phyloP scores from a whole-genome alignment of 1,139 yeast genomes.

The Suhomyces guaymorum region DNA sequence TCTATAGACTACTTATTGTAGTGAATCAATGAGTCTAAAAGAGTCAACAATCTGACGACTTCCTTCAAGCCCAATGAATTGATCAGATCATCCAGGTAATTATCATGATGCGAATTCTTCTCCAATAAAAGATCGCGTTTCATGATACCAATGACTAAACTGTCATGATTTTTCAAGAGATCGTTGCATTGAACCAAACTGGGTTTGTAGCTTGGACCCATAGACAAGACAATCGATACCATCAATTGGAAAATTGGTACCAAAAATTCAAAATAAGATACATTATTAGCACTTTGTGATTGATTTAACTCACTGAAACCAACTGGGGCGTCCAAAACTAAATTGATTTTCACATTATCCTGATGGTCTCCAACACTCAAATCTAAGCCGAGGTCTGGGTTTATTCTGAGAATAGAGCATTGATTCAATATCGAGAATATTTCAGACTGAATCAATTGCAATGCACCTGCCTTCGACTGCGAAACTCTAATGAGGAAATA shows the following conservation, averaged over 20 bases:
- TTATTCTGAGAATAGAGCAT: constrained; percentile 61
- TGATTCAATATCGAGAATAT: constrained; percentile 61
- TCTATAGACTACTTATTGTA: constrained; percentile 9
- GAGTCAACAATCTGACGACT: constrained; percentile 56
- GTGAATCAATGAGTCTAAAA: constrained; percentile 55
- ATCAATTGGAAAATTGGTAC: constrained; percentile 79
- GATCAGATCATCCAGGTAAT: constrained; percentile 23
- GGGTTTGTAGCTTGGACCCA: constrained; percentile 75
- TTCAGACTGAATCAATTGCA: constrained; percentile 72
- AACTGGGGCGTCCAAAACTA: constrained; percentile 55
- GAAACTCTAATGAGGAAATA: constrained; percentile 74
- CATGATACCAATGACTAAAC: constrained; percentile 64
- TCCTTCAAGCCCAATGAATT: constrained; percentile 42
- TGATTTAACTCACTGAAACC: constrained; percentile 28
- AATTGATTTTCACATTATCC: constrained; percentile 34
- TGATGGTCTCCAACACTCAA: constrained; percentile 28
- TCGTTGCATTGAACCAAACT: constrained; percentile 57
- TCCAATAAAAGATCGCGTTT: constrained; percentile 62
- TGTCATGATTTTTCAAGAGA: constrained; percentile 55
- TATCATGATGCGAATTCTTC: constrained; percentile 19
- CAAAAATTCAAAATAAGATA: constrained; percentile 68
- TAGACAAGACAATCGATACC: constrained; percentile 64
- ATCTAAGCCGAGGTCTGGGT: constrained; percentile 78
- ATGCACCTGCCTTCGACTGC: constrained; percentile 75
- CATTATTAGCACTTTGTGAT: constrained; percentile 19